Base-by-base conservation (phyloP, 768 basidiomycete species). In the Phlebiopsis gigantea region DNA sequence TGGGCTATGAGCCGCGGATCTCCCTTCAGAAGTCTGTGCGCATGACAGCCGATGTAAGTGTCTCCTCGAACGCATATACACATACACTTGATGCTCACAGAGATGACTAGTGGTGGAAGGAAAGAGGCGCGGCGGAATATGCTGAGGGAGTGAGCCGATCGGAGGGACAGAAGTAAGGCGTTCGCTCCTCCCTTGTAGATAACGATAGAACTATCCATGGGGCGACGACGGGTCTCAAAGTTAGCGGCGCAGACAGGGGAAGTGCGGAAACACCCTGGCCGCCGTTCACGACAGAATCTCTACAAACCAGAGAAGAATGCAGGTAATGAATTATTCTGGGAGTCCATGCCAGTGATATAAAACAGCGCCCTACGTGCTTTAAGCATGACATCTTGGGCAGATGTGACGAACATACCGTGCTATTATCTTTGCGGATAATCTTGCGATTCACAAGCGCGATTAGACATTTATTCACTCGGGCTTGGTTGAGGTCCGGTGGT, bases 381-480 rank as follows among this genome's bases (percentile, higher is more conserved):
- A 39, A 54, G 53, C 25, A 41, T 51, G 29, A 42, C n/a, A n/a
- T n/a, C 9, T 53, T 24, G 46, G 22, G 17, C 34, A 46, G n/a
- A 19, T 5, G 24, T 28, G n/a, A 39, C 0, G 15, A 14, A 65
- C 67, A 12, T 25, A 71, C 72, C 31, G 72, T 65, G 55, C 67
- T 68, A 57, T 77, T 89, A 43, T 89, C 84, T 69, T 94, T 95
- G 55, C 75, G 76, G 0, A 93, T 89, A 19, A 90, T 79, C 66
- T 95, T 96, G 48, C 90, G 79, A 66, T 87, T 88, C 4, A 95
- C 93, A 6, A 98, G 75, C 1, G 93, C 91, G 52, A 98, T 93
- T 34, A 98, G 77, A 63, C 93, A 96, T 68, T 93, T 95, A 70
- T 97, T 96, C 42, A 93, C 94, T 43, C 90, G 80, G 7, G 93